Base-by-base conservation (phyloP, 2,329 filamentous ascomycete species). In the Sporothrix inflata region DNA sequence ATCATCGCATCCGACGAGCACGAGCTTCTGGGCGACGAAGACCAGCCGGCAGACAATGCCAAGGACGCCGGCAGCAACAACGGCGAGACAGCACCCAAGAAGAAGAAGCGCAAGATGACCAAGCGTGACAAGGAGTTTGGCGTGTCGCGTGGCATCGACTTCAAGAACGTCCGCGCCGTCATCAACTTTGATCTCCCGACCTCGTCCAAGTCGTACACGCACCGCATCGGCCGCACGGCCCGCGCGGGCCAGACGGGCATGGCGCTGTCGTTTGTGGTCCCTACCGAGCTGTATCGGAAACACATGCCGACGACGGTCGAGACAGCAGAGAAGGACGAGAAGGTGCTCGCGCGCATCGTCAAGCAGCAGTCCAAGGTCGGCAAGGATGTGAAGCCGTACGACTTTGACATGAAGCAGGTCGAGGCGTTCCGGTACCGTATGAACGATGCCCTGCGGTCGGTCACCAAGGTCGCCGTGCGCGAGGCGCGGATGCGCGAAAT, bases 121-220 rank as follows among this genome's bases (percentile, higher is more conserved):
- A 91, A 90, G 77, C 85, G 84, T 40, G 92, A 97, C 78, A 91
- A 92, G 75, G 96, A 99, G 78, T 99, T 96, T 78, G 94, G 96
- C 21, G 91, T 99, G n/a, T 95, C 94, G 12, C 89, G 96, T 77
- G 96, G 95, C 72, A 97, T 99, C 77, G 96, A 99, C 82, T 99
- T 99, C 84, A 91, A 96, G 78, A 95, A 98, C 74, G 89, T 90
- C 61, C 92, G 93, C 2, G 73, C 87, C n/a, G 90, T 90, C 78
- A 94, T 94, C 73, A 97, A 99, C 83, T 99, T 99, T 80, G 96
- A 99, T 81, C 90, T 99, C 19, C 96, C 96, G 0, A 89, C 90
- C 19, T 92, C 91, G 9, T 91, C 94, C 49, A 97, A 94, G 79
- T 97, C 94, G 9, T 99, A 99, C 81, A 97, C 93, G n/a, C 96